These are phyloP conservation scores for Pyropia haitanensis DNA, from an alignment of 23 red algal genomes.

Conservation along the genomic window DNA sequence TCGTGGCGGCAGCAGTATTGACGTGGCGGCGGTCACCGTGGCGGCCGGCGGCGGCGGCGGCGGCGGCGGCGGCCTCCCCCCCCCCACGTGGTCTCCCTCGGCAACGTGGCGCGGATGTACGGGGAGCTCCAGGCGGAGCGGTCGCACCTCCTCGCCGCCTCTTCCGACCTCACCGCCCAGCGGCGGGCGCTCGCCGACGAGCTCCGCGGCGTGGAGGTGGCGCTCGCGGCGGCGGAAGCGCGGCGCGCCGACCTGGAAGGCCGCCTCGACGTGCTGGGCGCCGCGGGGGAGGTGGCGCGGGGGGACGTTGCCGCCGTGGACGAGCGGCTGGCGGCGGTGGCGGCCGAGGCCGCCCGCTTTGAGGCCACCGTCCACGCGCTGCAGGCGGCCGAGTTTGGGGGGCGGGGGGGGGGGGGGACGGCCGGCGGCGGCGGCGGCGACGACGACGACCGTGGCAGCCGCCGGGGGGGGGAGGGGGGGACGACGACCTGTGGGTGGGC, in stretches of 20 bases:
- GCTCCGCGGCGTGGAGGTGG: conserved; percentile 62
- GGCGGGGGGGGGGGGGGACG: neutral
- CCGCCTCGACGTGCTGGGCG: conserved; percentile 51
- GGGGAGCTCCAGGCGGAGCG: conserved; percentile 77
- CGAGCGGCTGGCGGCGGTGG: conserved; percentile 61
- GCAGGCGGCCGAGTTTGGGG: conserved; percentile 12
- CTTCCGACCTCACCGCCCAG: conserved; percentile 42
- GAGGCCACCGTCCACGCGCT: conserved; percentile 64
- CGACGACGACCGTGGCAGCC: too few species aligned
- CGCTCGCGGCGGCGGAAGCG: conserved; percentile 49
- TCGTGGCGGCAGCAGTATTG: too few species aligned
- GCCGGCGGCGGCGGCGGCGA: neutral
- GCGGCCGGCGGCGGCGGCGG: too few species aligned
- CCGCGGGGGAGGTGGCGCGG: conserved; percentile 57
- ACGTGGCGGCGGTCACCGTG: too few species aligned
- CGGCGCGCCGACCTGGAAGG: conserved; percentile 58
- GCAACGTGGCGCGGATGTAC: conserved; percentile 71
- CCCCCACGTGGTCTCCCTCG: conserved; percentile 76
- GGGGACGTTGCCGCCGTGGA: conserved; percentile 55
- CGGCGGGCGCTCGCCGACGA: conserved; percentile 49
- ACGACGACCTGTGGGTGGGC: too few species aligned
- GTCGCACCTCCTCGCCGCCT: conserved; percentile 60
- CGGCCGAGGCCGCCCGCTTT: conserved; percentile 56
- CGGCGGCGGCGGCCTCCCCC: conserved; percentile 3
- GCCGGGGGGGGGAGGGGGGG: too few species aligned